Conservation (phyloP, 352 stramenopile genomes). For the Phytopythium delawarense region DNA sequence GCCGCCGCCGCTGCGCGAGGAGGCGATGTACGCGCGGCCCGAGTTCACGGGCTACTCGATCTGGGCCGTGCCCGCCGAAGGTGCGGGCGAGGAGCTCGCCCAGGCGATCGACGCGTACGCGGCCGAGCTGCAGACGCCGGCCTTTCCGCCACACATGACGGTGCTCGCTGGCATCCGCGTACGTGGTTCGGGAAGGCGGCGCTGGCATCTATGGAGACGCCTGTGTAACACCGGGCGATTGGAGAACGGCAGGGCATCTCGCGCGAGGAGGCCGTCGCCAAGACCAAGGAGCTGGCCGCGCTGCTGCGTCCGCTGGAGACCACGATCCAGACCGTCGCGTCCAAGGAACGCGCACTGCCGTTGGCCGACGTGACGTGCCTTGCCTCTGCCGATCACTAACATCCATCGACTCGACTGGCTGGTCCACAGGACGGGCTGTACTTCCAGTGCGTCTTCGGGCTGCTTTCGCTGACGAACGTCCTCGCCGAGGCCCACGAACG, state of each 20-base stretch:
- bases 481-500: constrained; percentile 26
- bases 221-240: too few species aligned
- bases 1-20: neutral
- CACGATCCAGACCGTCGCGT: constrained; percentile 37
- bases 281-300: constrained; percentile 31
- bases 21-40: constrained; percentile 26
- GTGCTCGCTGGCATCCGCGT: constrained; percentile 48
- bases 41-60: constrained; percentile 58
- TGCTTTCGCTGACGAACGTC: constrained; percentile 34
- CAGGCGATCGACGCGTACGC: constrained; percentile 35
- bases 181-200: neutral
- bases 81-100: constrained; percentile 15
- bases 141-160: constrained; percentile 58
- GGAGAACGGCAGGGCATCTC: neutral
- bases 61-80: constrained; percentile 39
- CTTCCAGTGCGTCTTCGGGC: constrained; percentile 67
- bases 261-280: constrained; percentile 19
- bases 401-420: neutral
- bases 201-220: neutral
- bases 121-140: constrained; percentile 28
- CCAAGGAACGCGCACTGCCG: constrained; percentile 28
- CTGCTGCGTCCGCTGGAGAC: constrained; percentile 23
- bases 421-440: constrained; percentile 38
- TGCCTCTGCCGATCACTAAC: neutral
- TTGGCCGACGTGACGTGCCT: neutral